Percentiles rank a stretch among this genome's conserved stretches.
phyloP scores from a whole-genome alignment of 169 alveolate genomes.

The Perkinsus olseni region DNA sequence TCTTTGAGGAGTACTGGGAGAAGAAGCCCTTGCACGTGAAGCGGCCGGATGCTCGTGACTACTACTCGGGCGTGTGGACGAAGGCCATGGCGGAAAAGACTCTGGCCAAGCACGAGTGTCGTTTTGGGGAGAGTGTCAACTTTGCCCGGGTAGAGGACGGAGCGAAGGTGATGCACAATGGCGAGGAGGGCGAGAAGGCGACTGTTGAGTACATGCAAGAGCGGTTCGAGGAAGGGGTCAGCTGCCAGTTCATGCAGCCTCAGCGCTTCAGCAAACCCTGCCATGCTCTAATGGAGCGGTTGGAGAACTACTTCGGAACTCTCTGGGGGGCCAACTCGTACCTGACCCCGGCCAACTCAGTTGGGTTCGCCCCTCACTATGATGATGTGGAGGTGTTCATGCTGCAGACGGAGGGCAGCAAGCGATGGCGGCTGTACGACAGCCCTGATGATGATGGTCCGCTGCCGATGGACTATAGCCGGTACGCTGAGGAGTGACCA shows the following conservation, averaged over 20 bases:
- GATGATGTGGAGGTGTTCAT: conserved; percentile 15
- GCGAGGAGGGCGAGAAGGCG: conserved; percentile 7
- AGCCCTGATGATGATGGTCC: neutral
- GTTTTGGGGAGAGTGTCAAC: neutral
- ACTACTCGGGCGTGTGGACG: neutral
- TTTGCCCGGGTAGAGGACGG: conserved; percentile 4
- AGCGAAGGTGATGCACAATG: neutral
- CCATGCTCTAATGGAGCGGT: neutral
- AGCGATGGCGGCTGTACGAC: conserved; percentile 12
- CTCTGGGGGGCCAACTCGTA: conserved; percentile 8
- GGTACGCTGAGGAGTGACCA: neutral
- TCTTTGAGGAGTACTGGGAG: conserved; percentile 2
- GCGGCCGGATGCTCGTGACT: neutral
- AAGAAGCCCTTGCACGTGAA: neutral
- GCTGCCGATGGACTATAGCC: neutral
- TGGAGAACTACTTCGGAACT: conserved; percentile 13
- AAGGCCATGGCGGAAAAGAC: neutral
- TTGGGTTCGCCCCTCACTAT: conserved; percentile 15
- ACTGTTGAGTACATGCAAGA: neutral
- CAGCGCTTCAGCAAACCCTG: neutral
- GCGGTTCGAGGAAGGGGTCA: neutral
- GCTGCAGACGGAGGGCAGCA: conserved; percentile 9
- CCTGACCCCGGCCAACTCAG: conserved; percentile 2
- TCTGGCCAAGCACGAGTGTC: neutral
- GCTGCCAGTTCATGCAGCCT: conserved; percentile 14